Base-by-base conservation (phyloP, 2,329 filamentous ascomycete genomes). In the Ceratocystis ficicola region DNA sequence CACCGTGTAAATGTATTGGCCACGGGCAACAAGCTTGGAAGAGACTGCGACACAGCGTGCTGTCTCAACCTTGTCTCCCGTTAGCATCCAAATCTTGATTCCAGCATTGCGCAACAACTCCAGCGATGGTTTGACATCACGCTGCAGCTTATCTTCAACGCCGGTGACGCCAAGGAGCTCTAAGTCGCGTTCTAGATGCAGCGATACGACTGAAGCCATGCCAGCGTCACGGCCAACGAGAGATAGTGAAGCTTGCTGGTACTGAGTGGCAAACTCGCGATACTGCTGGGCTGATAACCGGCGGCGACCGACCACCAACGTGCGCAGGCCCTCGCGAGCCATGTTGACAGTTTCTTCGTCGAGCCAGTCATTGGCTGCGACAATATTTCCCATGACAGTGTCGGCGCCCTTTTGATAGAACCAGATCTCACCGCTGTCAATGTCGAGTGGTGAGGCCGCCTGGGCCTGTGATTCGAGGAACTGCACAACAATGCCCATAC, bases 51-150 rank as follows among this genome's bases (percentile, higher is more conserved):
- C 93, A 75, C 94, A 99, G 44, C 94, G 86, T 17, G 94, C 94
- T 15, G 94, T 99, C 76, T 99, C 94, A 2, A 99, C 90, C 76
- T 99, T 99, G 80, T 99, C 94, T 60, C 94, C 94, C 0, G 94
- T 99, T 73, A 99, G 80, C 94, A 99, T 99, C 94, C 94, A 99
- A 63, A 99, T 97, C 75, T 97, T 97, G 77, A 99, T 94, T 30
- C 94, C 94, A 0, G 94, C 94, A 72, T 99, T 99, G 70, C 94
- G 89, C 64, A 99, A 83, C 4, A 99, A 83, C 75, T 99, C 95
- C 5, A 99, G 81, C 0, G 91, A 96, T 1, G 93, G 89, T 74
- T 97, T 99, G 72, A 99, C 94, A 72, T 97, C 91, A 69, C 86
- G 87, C 74, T 99, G 94, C 12, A 99, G 83, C 73, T 95, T 96